These are phyloP conservation scores for Ustilago curta DNA, from an alignment of 1,284 basidiomycete genomes.

Conservation along the genomic window DNA sequence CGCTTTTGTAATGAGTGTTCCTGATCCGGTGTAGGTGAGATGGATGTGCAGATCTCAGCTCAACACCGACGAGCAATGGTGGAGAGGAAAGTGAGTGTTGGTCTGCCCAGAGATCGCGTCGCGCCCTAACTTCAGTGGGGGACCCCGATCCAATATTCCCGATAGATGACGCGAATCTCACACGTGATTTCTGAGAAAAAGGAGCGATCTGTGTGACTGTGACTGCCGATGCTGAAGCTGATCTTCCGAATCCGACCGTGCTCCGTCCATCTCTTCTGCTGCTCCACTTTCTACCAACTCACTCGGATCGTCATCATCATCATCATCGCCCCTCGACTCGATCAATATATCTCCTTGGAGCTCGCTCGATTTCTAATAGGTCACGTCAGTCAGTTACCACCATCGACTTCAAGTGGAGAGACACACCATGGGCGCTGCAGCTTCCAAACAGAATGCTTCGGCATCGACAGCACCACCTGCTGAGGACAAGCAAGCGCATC, in stretches of 20 bases:
- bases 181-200: constrained; percentile 42
- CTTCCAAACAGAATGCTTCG: constrained; percentile 47
- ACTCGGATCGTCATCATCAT: constrained; percentile 5
- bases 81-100: constrained; percentile 4
- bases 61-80: neutral
- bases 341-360: neutral
- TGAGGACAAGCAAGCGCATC: constrained; percentile 51
- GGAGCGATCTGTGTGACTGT: neutral
- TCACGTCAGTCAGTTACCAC: constrained; percentile 1
- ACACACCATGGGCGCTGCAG: constrained; percentile 45
- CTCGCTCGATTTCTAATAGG: neutral
- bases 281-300: constrained; percentile 15
- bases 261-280: neutral
- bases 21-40: neutral
- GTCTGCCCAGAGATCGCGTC: constrained; percentile 23
- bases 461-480: constrained; percentile 35
- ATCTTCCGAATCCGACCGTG: constrained; percentile 47
- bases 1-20: neutral
- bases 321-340: neutral
- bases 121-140: constrained; percentile 9
- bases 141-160: constrained; percentile 7
- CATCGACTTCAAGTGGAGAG: neutral
- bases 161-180: constrained; percentile 12
- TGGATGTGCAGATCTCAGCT: neutral
- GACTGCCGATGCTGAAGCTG: constrained; percentile 3